phyloP scores from a whole-genome alignment of 75 land plant genomes.

The Picea sitchensis region DNA sequence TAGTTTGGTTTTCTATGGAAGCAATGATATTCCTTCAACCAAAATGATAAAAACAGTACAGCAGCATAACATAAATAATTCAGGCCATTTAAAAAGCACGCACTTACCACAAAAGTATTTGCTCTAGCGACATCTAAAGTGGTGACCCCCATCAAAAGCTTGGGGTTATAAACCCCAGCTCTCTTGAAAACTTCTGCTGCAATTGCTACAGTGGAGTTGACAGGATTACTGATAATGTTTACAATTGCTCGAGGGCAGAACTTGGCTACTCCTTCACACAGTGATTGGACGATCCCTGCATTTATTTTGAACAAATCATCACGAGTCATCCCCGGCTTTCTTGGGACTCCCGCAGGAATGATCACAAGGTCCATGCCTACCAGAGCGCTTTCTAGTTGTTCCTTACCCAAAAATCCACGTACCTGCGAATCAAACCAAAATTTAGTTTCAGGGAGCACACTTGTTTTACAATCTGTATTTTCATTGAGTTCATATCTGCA shows the following conservation, averaged over 20 bases:
- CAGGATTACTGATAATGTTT: slow-evolving; percentile 96
- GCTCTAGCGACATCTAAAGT: slow-evolving; percentile 98
- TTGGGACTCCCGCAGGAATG: slow-evolving; percentile 96
- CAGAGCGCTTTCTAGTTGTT: slow-evolving; percentile 76
- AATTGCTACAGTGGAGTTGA: slow-evolving; percentile 97
- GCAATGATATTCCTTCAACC: too few relatives aligned
- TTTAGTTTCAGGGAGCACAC: too few relatives aligned
- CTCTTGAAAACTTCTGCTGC: slow-evolving; percentile 98
- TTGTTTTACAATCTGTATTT: too few relatives aligned
- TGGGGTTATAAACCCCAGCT: slow-evolving; percentile 92
- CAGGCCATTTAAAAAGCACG: too few relatives aligned
- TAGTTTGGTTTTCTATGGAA: too few relatives aligned
- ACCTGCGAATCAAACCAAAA: slow-evolving; percentile 39
- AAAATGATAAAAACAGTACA: too few relatives aligned
- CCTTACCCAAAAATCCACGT: slow-evolving; percentile 89
- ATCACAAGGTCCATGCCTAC: slow-evolving; percentile 97
- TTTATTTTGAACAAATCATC: slow-evolving; percentile 98
- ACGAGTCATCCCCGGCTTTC: slow-evolving; percentile 99
- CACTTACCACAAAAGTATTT: slow-evolving; percentile 83
- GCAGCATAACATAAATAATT: too few relatives aligned
- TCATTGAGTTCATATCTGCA: too few relatives aligned
- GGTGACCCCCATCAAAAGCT: slow-evolving; percentile 87
- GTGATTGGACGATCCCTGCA: slow-evolving; percentile 95
- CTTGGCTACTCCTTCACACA: slow-evolving; percentile 87
- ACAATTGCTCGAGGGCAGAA: slow-evolving; percentile 88